These are phyloP conservation scores for Colletotrichum coccodes DNA, from an alignment of 2,329 filamentous ascomycete genomes.

Conservation along the genomic window DNA sequence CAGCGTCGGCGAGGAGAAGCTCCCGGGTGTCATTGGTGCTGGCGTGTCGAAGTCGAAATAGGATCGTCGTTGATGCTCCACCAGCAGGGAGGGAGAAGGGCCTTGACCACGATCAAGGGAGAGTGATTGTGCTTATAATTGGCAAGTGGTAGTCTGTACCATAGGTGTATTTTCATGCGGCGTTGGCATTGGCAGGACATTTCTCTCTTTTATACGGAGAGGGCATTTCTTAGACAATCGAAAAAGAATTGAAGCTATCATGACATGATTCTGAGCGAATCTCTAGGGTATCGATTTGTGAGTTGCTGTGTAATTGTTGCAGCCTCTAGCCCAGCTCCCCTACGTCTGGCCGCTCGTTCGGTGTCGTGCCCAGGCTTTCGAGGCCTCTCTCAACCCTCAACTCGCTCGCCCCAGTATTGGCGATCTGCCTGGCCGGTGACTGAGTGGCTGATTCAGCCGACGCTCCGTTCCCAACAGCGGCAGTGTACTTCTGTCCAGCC, in stretches of 20 bases:
- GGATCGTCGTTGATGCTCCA: constrained; percentile 20
- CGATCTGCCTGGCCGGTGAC: constrained; percentile 34
- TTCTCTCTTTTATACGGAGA: constrained; percentile 35
- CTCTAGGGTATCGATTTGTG: constrained; percentile 36
- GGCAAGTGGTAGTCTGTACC: constrained; percentile 38
- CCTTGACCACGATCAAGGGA: constrained; percentile 12
- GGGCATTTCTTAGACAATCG: constrained; percentile 35
- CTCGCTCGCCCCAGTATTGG: constrained; percentile 34
- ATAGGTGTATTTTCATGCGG: constrained; percentile 41
- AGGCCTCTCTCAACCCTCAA: constrained; percentile 51
- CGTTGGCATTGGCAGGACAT: constrained; percentile 38
- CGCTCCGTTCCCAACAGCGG: constrained; percentile 46
- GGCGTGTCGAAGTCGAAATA: constrained; percentile 83
- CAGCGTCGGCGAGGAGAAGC: constrained; percentile 84
- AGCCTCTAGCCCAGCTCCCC: constrained; percentile 39
- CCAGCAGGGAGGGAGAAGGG: background rate
- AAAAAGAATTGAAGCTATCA: constrained; percentile 27
- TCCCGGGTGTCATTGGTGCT: constrained; percentile 95
- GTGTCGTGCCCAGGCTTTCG: constrained; percentile 59
- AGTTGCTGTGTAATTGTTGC: background rate
- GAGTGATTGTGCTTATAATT: constrained; percentile 32
- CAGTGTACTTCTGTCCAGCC: constrained; percentile 73
- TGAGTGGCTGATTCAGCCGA: constrained; percentile 20
- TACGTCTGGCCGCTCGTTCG: constrained; percentile 43
- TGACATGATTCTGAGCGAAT: background rate